Conservation (phyloP, 306 rosid genomes). For the Corylus avellana region DNA sequence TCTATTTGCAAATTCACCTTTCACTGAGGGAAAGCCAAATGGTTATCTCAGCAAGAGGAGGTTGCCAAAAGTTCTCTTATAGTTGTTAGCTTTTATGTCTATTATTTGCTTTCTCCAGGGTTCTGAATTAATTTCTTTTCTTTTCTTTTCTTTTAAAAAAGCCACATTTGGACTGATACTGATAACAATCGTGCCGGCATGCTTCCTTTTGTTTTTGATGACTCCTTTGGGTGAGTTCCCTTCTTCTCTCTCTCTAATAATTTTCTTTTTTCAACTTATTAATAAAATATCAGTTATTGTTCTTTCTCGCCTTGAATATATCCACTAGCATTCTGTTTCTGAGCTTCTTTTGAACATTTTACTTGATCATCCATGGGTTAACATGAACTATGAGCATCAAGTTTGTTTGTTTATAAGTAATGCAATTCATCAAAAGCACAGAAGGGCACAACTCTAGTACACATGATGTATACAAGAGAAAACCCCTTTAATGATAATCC, state of each 20-base stretch:
- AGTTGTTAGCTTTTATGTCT: constrained; percentile 18
- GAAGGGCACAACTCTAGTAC: too few species aligned
- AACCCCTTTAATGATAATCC: background rate
- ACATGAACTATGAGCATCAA: background rate
- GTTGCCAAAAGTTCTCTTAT: constrained; percentile 36
- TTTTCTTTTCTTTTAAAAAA: constrained; percentile 27
- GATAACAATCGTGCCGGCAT: constrained; percentile 87
- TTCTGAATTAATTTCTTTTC: constrained; percentile 24
- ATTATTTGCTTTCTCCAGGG: constrained; percentile 17
- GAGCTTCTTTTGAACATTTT: background rate
- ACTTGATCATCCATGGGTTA: background rate
- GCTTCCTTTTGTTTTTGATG: constrained; percentile 96
- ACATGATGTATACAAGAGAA: too few species aligned
- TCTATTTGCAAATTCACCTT: constrained; percentile 96
- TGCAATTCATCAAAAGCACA: too few species aligned
- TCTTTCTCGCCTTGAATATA: background rate
- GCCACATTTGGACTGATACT: constrained; percentile 95
- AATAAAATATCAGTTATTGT: background rate
- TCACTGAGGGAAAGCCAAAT: constrained; percentile 93
- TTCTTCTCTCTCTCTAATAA: background rate
- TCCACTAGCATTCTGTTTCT: background rate
- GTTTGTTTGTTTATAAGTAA: too few species aligned
- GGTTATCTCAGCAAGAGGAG: constrained; percentile 96
- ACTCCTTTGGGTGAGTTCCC: constrained; percentile 76
- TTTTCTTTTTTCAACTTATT: background rate